These are phyloP conservation scores for Fraxinus paxiana DNA, from an alignment of 305 asterid species.

Conservation along the genomic window DNA sequence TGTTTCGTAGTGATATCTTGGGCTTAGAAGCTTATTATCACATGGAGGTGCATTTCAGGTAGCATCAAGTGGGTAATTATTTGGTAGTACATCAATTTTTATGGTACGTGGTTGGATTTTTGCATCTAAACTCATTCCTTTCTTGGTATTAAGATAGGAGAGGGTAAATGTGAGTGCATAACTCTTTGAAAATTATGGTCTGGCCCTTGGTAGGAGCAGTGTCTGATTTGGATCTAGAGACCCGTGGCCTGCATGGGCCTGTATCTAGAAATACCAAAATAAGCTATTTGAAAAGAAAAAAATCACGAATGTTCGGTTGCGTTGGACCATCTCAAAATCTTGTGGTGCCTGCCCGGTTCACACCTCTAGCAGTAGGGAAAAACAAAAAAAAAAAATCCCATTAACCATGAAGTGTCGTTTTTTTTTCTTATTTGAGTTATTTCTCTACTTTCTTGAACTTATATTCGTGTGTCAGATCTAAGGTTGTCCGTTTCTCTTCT, in stretches of 20 bases:
- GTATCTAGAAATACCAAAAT: slow-evolving; percentile 7
- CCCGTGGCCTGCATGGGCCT: neutral
- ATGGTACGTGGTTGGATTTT: slow-evolving; percentile 31
- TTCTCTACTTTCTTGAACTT: neutral
- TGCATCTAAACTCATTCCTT: slow-evolving; percentile 36
- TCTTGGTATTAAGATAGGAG: slow-evolving; percentile 41
- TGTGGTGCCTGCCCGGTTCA: neutral
- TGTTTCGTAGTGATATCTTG: neutral
- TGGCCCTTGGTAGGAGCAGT: neutral
- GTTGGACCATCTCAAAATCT: neutral
- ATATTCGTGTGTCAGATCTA: neutral
- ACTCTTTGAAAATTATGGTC: neutral
- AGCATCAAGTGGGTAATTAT: neutral
- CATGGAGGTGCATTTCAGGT: neutral
- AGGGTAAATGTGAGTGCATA: slow-evolving; percentile 23
- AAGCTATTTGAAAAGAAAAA: neutral
- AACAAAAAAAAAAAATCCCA: slow-evolving; percentile 23
- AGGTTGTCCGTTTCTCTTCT: slow-evolving; percentile 11
- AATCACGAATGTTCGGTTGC: neutral
- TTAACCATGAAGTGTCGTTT: slow-evolving; percentile 30
- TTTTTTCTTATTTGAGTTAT: neutral
- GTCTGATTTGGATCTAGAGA: neutral
- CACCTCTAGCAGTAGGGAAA: neutral
- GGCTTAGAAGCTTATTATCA: neutral
- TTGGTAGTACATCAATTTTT: neutral